phyloP scores from a whole-genome alignment of 2,329 filamentous ascomycete genomes.

The Teratosphaeria destructans region DNA sequence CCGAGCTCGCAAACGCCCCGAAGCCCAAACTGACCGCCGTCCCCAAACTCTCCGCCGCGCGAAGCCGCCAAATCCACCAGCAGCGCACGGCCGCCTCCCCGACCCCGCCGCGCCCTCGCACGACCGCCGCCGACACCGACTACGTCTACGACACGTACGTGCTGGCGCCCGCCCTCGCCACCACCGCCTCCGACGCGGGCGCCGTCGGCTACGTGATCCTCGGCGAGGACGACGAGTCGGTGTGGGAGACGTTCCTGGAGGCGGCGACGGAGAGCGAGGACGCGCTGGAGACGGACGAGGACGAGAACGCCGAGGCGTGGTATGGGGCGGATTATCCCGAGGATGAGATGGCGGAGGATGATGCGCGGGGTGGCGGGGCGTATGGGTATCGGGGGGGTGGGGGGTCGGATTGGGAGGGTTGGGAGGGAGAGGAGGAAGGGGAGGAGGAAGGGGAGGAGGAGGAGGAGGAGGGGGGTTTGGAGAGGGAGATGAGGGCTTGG shows the following conservation, averaged over 20 bases:
- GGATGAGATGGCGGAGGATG: constrained; percentile 64
- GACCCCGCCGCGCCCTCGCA: neutral
- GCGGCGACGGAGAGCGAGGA: constrained; percentile 38
- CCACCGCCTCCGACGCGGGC: constrained; percentile 11
- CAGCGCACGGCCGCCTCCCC: constrained; percentile 7
- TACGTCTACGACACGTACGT: constrained; percentile 56
- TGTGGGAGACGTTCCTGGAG: constrained; percentile 49
- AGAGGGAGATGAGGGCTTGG: neutral
- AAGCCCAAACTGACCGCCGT: constrained; percentile 14
- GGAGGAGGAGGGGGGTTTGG: neutral
- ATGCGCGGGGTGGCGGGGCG: constrained; percentile 44
- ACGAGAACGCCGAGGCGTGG: constrained; percentile 64
- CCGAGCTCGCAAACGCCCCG: constrained; percentile 12
- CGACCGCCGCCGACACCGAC: constrained; percentile 37
- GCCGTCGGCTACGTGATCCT: constrained; percentile 40
- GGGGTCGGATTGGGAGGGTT: constrained; percentile 32
- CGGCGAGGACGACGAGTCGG: constrained; percentile 41
- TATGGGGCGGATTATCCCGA: constrained; percentile 74
- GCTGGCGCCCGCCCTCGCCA: constrained; percentile 24
- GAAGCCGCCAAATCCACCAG: constrained; percentile 18
- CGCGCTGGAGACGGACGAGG: constrained; percentile 49
- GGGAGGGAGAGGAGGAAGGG: constrained; percentile 20
- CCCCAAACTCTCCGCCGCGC: constrained; percentile 17
- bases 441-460: neutral
- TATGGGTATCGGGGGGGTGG: constrained; percentile 30